Evolutionary conservation across 1,284 basidiomycete species (phyloP), one percentile per base, ranked within the genome.

Genomic region (Xanthoconium separans): DNA sequence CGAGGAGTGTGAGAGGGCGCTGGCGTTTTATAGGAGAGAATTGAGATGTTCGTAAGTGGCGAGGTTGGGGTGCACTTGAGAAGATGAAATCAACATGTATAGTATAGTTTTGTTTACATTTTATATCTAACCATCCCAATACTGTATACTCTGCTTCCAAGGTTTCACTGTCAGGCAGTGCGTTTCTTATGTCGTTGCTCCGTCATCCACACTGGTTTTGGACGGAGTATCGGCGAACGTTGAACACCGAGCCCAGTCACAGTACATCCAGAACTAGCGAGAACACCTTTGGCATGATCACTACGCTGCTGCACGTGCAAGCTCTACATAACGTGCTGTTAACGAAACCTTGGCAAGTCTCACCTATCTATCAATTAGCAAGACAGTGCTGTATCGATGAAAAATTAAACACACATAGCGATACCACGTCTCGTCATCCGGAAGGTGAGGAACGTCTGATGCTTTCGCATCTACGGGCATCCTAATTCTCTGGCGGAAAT

Each of bases 371-470:
- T 33, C 40, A 36, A 44, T 57, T 44, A 55, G 34, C 22, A 39
- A 44, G 46, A 29, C 11, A 2, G 2, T 1, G 34, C 9, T 18
- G 2, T 27, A 27, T 13, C 24, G 10, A 44, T 36, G 10, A 16
- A 20, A 40, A 27, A 47, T 22, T n/a, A 31, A 27, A 55, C 61
- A 33, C 18, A 65, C 64, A 45, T 56, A 68, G 30, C 56, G 60
- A 30, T 69, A 65, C 64, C 66, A 65, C 15, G 47, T 62, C 54
- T 62, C 64, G 31, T 65, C 61, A 31, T 69, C 64, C n/a, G 65
- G 57, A 44, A 65, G 24, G 27, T 60, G 55, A 40, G 66, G 64
- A 54, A 65, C 50, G 29, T 67, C 65, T 12, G 56, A 62, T 13
- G 66, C 4, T 41, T 59, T 66, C 47, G 61, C 66, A 15, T 65